Evolutionary conservation across 805 yeast genomes (phyloP), one percentile per base, ranked within the genome.

Genomic region (Nematodospora valgi): DNA sequence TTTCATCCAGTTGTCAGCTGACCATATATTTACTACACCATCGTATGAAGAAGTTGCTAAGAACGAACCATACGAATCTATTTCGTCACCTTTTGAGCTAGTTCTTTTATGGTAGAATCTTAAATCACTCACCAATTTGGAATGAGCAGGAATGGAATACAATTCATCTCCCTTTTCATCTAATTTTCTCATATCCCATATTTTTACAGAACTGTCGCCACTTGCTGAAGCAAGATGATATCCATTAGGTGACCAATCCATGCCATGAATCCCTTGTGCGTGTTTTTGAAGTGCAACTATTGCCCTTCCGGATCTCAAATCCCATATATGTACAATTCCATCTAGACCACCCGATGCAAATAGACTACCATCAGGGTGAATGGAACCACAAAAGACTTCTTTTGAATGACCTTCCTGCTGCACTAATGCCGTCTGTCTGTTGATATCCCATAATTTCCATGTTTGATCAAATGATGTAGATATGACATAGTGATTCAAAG

Each of bases 381-480:
- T 72, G 1, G 74, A 59, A 3, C 84, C 54, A 0, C 78, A 50
- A 40, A 74, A 78, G 0, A 88, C 80, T 38, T 79, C 93, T 47
- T 78, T 80, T 1, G 84, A 63, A 52, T 91, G 97, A 0, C 97
- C 96, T 51, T 86, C 95, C 54, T 91, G 98, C 39, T 75, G 65
- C 26, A 75, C 61, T 5, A 91, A 49, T 13, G 40, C 47, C 7
- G 28, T 34, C 9, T 47, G 51, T 4, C 66, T 72, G 9, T 62
- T 59, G 0, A 78, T 44, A 55, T 91, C 96, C 95, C 95, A 89
- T 3, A 86, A 54, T 41, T 86, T 73, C 96, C 96, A 91, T 0
- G 96, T 86, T 44, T 69, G 70, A 57, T 91, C 97, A 49, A 72
- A 81, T 0, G 96, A 88, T 0, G 95, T 82, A 8, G 86, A 72